These are phyloP conservation scores for Phoma sp. DNA, from an alignment of 2,329 filamentous ascomycete genomes.

Conservation along the genomic window DNA sequence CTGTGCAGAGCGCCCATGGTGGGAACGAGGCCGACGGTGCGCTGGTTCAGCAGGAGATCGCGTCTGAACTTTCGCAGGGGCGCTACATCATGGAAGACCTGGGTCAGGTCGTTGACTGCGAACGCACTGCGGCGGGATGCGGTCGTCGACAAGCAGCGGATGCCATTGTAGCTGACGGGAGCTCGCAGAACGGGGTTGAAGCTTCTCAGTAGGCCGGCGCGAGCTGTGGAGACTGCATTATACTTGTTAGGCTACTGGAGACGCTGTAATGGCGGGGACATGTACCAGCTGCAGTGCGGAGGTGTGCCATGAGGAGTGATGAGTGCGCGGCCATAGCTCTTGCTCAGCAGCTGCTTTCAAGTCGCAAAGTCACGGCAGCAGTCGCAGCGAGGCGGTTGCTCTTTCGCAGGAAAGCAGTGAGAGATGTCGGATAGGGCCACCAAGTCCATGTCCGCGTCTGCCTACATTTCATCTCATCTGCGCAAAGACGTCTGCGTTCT, in stretches of 20 bases:
- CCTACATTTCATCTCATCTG: conserved; percentile 12
- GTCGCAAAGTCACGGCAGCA: conserved; percentile 10
- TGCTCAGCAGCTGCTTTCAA: neutral
- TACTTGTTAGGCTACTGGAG: conserved; percentile 24
- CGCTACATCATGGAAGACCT: conserved; percentile 76
- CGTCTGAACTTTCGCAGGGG: conserved; percentile 73
- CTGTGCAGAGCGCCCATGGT: conserved; percentile 98
- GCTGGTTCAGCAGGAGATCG: conserved; percentile 68
- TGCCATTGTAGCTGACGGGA: conserved; percentile 16
- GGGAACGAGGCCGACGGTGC: conserved; percentile 84
- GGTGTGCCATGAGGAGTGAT: conserved; percentile 31
- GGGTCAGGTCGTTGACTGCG: conserved; percentile 54
- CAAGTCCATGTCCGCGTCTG: conserved; percentile 5
- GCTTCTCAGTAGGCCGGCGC: conserved; percentile 1
- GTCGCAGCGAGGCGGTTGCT: neutral
- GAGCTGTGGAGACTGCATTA: conserved; percentile 17
- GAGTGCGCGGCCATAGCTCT: conserved; percentile 25
- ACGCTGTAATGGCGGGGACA: conserved; percentile 2
- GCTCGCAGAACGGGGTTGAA: conserved; percentile 4
- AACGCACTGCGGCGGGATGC: conserved; percentile 24
- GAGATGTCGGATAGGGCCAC: conserved; percentile 7
- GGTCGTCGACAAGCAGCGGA: conserved; percentile 30
- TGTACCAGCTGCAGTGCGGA: conserved; percentile 28
- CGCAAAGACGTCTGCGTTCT: conserved; percentile 27
- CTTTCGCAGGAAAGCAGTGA: conserved; percentile 10